Evolutionary conservation across 768 basidiomycete species (phyloP).

Genomic region (Heimioporus sp.): DNA sequence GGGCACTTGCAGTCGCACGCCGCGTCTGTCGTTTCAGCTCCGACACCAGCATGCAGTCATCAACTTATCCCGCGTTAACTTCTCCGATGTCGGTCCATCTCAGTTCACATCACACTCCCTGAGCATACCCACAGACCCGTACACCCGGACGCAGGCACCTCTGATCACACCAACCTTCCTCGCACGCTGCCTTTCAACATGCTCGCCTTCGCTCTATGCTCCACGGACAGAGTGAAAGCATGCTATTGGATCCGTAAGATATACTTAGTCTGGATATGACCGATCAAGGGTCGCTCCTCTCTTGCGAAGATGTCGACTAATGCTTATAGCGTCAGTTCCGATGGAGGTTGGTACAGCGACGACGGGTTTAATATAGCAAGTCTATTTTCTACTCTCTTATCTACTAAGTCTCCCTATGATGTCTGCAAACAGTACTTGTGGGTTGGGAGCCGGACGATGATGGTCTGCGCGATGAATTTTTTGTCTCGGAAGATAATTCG

Average conservation of each 20-base stretch:
- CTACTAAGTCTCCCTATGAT: neutral
- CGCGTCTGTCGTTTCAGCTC: constrained; percentile 54
- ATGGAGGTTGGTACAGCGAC: constrained; percentile 70
- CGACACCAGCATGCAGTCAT: constrained; percentile 63
- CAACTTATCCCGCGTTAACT: constrained; percentile 53
- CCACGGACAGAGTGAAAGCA: constrained; percentile 35
- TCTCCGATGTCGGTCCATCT: constrained; percentile 48
- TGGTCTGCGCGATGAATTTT: constrained; percentile 89
- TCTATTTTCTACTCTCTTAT: neutral
- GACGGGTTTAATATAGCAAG: constrained; percentile 62
- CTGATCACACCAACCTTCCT: constrained; percentile 48
- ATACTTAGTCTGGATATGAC: constrained; percentile 69
- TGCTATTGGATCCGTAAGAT: constrained; percentile 66
- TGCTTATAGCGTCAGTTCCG: constrained; percentile 59
- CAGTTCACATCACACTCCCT: constrained; percentile 27
- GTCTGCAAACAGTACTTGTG: constrained; percentile 59
- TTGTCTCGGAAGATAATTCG: constrained; percentile 77
- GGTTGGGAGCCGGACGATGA: constrained; percentile 92
- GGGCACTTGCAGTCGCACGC: constrained; percentile 26
- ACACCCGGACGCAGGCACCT: constrained; percentile 43
- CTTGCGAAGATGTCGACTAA: constrained; percentile 91
- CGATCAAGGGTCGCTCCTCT: constrained; percentile 65
- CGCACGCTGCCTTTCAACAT: constrained; percentile 31
- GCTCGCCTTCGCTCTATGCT: constrained; percentile 39
- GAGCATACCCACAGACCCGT: constrained; percentile 21